Conservation (phyloP, 768 basidiomycete species). For the Suillus luteus region DNA sequence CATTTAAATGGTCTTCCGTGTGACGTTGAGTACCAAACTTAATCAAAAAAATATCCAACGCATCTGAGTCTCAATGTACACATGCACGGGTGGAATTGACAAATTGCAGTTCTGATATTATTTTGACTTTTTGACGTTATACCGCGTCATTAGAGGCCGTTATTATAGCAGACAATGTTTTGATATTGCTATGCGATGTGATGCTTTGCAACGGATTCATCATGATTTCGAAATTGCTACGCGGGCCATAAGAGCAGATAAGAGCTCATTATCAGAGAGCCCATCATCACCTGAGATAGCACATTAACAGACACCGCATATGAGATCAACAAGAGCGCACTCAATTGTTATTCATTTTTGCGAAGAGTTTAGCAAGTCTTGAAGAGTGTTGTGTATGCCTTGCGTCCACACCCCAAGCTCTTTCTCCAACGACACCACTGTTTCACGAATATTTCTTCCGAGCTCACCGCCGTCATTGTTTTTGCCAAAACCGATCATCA, state of each 20-base stretch:
- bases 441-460: constrained; percentile 61
- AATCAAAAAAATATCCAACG: background rate
- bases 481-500: constrained; percentile 72
- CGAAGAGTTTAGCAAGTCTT: constrained; percentile 36
- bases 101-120: background rate
- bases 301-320: background rate
- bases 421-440: constrained; percentile 62
- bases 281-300: background rate
- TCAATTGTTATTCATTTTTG: constrained; percentile 3
- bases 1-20: background rate
- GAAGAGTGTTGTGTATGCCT: constrained; percentile 57
- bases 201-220: background rate
- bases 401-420: constrained; percentile 73
- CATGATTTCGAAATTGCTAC: background rate
- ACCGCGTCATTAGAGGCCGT: background rate
- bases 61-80: background rate
- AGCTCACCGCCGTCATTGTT: constrained; percentile 71
- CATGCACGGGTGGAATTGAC: background rate
- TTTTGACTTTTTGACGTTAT: background rate
- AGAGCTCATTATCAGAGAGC: background rate
- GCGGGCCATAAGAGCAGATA: too few species aligned
- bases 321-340: background rate
- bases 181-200: background rate
- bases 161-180: background rate
- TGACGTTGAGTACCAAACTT: too few species aligned